Evolutionary conservation across 495 filamentous ascomycete species (phyloP).

Genomic region (Lophiostoma macrostomum): DNA sequence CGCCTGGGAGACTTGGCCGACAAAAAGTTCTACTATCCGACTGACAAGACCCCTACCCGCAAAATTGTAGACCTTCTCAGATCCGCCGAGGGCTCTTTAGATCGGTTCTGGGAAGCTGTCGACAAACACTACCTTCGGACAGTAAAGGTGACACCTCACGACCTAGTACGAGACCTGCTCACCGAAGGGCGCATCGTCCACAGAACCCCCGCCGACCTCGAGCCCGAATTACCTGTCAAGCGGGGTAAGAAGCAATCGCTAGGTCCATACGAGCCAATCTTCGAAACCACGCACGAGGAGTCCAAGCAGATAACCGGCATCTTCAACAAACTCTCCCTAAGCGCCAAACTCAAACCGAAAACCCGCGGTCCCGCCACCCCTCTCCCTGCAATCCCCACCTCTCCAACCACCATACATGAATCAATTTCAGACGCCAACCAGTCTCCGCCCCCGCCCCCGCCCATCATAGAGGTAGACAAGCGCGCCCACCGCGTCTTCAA

Average conservation of each 20-base stretch:
- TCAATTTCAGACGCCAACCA: not conserved
- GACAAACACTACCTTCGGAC: conserved; percentile 2
- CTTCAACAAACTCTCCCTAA: not conserved
- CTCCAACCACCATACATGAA: not conserved
- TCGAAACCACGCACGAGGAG: not conserved
- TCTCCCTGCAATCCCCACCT: too few relatives aligned
- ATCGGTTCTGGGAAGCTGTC: conserved; percentile 47
- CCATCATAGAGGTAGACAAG: conserved; percentile 1
- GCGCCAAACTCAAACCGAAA: not conserved
- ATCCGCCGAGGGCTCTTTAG: conserved; percentile 47
- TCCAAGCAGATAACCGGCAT: conserved; percentile 1
- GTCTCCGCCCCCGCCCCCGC: not conserved
- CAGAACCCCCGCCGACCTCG: conserved; percentile 2
- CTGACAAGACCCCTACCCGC: conserved; percentile 48
- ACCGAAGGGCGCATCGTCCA: not conserved
- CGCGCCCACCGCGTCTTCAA: conserved; percentile 45
- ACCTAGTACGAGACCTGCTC: not conserved
- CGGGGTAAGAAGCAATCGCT: not conserved
- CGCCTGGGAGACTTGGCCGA: conserved; percentile 1
- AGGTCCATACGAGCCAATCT: not conserved
- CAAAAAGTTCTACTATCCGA: conserved; percentile 48
- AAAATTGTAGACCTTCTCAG: conserved; percentile 44
- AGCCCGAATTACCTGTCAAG: not conserved
- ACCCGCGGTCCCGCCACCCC: conserved; percentile 7
- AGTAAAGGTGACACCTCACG: not conserved